Evolutionary conservation across 306 rosid genomes (phyloP), one percentile per base, ranked within the genome.

Genomic region (Castanea sativa): DNA sequence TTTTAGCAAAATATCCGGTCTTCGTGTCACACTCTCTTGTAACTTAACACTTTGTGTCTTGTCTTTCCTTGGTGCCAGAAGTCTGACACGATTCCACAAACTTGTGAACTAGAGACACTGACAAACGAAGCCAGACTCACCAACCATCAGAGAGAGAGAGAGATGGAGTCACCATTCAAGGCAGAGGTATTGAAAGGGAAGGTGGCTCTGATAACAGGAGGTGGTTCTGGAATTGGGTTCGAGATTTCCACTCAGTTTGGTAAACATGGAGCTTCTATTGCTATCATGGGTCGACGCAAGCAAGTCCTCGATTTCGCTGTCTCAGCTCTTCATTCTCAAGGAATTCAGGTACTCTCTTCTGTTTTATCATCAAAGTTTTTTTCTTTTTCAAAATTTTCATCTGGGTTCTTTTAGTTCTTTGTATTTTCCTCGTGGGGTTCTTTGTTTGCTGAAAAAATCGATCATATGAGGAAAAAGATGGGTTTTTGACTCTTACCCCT

Each of bases 151-250:
- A 52, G 38, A 32, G 69, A 11, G 10, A 61, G 59, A 70, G 29
- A n/a, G 13, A 83, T 63, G 89, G 88, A 83, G n/a, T 89, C 97
- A 12, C 97, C 99, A 16, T 94, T 94, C 80, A 89, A 83, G 63
- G 58, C 82, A 4, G 87, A 90, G 7, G 81, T 85, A 15, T 27
- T 91, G 81, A 91, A 86, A 41, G 99, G 97, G 8, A 92, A 90
- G 82, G 99, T 94, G 52, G 95, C 97, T 49, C 79, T 92, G 15
- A 86, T 94, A 5, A 94, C 99, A 0, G 99, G 99, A 3, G 99
- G 99, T 63, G 99, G 97, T 4, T 95, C 99, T 0, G 99, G 99
- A 68, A 95, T 95, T 35, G 99, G 99, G 15, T 86, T 86, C 60
- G 98, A 92, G 83, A 88, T 95, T 4, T 88, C 96, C 12, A 76